Conservation (phyloP, 2,329 filamentous ascomycete species). For the Pseudogymnoascus sp. region DNA sequence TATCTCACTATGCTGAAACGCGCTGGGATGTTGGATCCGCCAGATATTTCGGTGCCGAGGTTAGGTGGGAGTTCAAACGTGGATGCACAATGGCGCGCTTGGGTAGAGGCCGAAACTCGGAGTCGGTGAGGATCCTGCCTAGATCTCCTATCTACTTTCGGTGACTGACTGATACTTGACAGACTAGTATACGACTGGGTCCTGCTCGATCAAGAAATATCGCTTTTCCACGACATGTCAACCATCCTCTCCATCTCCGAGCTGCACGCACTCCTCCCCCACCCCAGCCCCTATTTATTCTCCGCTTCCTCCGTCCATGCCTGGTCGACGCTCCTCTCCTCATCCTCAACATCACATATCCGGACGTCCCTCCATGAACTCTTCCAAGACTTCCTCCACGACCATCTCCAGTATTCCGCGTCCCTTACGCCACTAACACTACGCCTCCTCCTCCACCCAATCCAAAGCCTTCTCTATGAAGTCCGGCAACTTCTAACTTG, state of each 20-base stretch:
- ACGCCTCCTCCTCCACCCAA: constrained; percentile 60
- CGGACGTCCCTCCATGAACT: constrained; percentile 56
- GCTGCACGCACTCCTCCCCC: constrained; percentile 57
- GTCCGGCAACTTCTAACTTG: constrained; percentile 59
- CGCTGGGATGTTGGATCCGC: constrained; percentile 57
- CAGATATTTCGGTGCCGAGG: constrained; percentile 39
- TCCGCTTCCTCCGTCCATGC: not conserved
- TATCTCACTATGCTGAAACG: constrained; percentile 68
- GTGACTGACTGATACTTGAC: constrained; percentile 20
- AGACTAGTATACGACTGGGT: constrained; percentile 71
- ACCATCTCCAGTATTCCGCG: constrained; percentile 48
- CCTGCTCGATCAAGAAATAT: constrained; percentile 67
- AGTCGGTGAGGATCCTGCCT: constrained; percentile 45
- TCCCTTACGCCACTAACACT: constrained; percentile 50
- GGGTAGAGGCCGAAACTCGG: constrained; percentile 58
- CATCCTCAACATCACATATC: constrained; percentile 2
- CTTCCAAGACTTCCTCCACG: constrained; percentile 62
- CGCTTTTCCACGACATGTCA: constrained; percentile 57
- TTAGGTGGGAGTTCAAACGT: constrained; percentile 39
- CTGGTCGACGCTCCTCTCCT: not conserved
- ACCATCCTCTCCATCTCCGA: constrained; percentile 61
- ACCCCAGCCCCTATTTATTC: constrained; percentile 26
- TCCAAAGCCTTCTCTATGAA: constrained; percentile 60
- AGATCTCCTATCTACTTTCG: constrained; percentile 9
- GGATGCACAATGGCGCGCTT: constrained; percentile 54